Evolutionary conservation across 2,329 filamentous ascomycete species (phyloP), one percentile per base, ranked within the genome.

Genomic region (Trichophyton rubrum): DNA sequence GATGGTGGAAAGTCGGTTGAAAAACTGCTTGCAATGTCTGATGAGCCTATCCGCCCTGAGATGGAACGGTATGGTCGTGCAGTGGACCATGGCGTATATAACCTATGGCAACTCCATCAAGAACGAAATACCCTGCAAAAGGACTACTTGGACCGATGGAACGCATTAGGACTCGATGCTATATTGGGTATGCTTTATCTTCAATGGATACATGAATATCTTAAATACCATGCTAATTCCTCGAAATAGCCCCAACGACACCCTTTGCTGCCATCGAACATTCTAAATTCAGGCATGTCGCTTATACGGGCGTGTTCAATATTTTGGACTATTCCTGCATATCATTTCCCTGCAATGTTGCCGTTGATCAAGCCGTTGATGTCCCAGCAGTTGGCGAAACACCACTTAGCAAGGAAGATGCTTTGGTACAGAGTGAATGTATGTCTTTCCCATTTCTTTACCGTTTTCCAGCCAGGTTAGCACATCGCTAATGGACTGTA

Each of bases 321-420:
- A 60, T 82, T 17, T 65, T 85, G 15, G 82, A 85, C 66, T 85
- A 85, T 61, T 80, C 78, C 0, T 74, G 73, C 38, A 77, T 78
- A 0, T 75, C 80, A 1, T 74, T 85, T 20, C 83, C 83, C 77
- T 84, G 1, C 82, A 80, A 0, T 75, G 60, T 68, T 6, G 59
- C 69, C 53, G 80, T 77, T 0, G 77, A 84, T 59, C 78, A 79
- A 66, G 67, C 56, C 0, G 58, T 82, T 3, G 83, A 85, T 66
- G 65, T 71, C 13, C 70, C 77, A 38, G 62, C 60, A 15, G 38
- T 40, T 9, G 41, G 65, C 2, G 67, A 66, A 0, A 62, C 69
- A 24, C 76, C 78, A 0, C 40, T 75, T n/a, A 75, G 69, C 60
- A 74, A 75, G 0, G 56, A 70, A 1, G 80, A 82, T 60, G 68